Percentiles rank a stretch among this genome's conserved stretches.
These are phyloP conservation scores for Sarcodon aspratus DNA, from an alignment of 768 basidiomycete species.

Conservation along the genomic window DNA sequence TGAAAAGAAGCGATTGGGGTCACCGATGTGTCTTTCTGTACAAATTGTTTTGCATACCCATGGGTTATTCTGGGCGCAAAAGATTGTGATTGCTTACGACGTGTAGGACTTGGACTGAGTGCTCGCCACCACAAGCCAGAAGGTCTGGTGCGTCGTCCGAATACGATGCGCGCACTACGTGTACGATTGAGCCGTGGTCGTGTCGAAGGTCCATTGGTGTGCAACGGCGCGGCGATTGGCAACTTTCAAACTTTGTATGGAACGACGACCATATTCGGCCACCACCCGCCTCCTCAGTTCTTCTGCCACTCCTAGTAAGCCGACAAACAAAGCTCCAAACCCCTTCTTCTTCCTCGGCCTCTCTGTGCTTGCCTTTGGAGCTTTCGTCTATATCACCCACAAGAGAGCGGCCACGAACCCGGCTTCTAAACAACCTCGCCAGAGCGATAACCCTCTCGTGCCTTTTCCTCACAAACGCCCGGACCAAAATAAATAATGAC, in stretches of 20 bases:
- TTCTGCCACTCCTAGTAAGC: slow-evolving; percentile 7
- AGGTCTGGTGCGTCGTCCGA: slow-evolving; percentile 57
- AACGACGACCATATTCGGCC: neutral
- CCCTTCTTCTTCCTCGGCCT: slow-evolving; percentile 52
- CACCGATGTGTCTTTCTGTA: slow-evolving; percentile 28
- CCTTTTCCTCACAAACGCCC: slow-evolving; percentile 38
- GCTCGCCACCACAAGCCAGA: slow-evolving; percentile 62
- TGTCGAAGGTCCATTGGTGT: slow-evolving; percentile 45
- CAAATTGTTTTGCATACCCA: slow-evolving; percentile 13
- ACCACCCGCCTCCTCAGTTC: neutral
- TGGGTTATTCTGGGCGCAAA: slow-evolving; percentile 2
- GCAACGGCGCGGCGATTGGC: neutral
- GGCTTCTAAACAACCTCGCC: slow-evolving; percentile 47
- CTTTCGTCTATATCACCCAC: slow-evolving; percentile 46
- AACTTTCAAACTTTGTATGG: too few species aligned
- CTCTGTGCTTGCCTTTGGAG: slow-evolving; percentile 39
- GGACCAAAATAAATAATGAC: slow-evolving; percentile 7
- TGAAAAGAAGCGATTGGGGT: slow-evolving; percentile 59
- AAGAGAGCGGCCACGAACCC: slow-evolving; percentile 45
- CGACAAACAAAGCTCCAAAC: slow-evolving; percentile 35
- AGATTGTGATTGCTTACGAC: slow-evolving; percentile 33
- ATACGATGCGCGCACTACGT: slow-evolving; percentile 51
- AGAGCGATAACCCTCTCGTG: slow-evolving; percentile 54
- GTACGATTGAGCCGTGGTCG: slow-evolving; percentile 48
- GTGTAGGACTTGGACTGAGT: slow-evolving; percentile 58